Percentiles rank a stretch among this genome's conserved stretches.
Conservation (phyloP, 345 rosid species). For the Dovyalis caffra region DNA sequence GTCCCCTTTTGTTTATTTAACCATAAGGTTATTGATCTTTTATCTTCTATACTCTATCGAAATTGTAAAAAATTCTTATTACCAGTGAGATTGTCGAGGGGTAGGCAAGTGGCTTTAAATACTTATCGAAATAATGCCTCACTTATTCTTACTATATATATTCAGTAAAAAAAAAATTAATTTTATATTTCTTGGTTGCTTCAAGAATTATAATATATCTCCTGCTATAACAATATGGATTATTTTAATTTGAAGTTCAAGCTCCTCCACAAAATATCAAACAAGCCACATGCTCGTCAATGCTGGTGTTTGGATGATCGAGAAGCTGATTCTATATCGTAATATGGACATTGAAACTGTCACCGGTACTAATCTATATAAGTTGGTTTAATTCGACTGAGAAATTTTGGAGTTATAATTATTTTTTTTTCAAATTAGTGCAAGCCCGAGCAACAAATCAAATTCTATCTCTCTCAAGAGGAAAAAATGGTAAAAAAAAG, state of each 20-base stretch:
- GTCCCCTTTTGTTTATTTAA: constrained; percentile 5
- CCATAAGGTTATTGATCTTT: neutral
- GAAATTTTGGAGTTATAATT: no score
- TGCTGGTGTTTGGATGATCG: neutral
- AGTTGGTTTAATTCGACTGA: no score
- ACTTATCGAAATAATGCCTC: neutral
- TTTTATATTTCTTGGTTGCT: neutral
- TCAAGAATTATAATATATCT: neutral
- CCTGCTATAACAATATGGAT: neutral
- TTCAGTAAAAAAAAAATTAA: no score
- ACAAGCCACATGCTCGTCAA: neutral
- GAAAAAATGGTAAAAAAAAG: no score
- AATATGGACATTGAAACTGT: neutral
- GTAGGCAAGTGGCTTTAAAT: constrained; percentile 1
- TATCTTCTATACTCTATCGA: neutral
- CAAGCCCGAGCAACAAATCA: no score
- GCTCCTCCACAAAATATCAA: neutral
- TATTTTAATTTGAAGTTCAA: neutral
- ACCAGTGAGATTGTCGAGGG: constrained; percentile 12
- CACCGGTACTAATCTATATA: neutral
- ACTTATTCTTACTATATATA: neutral
- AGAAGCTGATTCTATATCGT: neutral
- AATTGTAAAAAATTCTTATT: neutral
- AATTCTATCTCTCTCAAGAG: no score
- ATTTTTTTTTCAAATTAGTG: no score